Percentiles rank a stretch among this genome's conserved stretches.
phyloP scores from a whole-genome alignment of 164 flowering plant species.

The Dillenia turbinata region DNA sequence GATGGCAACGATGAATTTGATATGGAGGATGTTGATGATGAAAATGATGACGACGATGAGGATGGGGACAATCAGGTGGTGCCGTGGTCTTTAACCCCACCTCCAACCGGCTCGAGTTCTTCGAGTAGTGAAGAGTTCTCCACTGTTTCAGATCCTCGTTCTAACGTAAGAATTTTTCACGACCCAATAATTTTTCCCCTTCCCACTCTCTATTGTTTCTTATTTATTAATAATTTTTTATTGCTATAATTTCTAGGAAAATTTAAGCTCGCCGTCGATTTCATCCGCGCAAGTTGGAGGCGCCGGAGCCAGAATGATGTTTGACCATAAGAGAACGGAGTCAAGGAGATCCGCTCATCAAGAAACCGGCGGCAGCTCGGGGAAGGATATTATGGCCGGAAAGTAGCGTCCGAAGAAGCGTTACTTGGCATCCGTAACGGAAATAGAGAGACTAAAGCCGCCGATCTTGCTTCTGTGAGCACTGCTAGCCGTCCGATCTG shows the following conservation, averaged over 20 bases:
- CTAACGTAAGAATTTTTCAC: slow-evolving; percentile 6
- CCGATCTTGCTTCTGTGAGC: slow-evolving; percentile 4
- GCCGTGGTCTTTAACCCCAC: slow-evolving; percentile 29
- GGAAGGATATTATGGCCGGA: slow-evolving; percentile 7
- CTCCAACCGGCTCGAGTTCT: slow-evolving; percentile 25
- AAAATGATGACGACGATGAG: background rate
- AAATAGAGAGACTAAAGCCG: slow-evolving; percentile 6
- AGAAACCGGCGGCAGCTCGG: background rate
- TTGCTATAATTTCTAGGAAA: background rate
- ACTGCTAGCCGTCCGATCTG: slow-evolving; percentile 11
- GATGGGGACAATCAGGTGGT: slow-evolving; percentile 38
- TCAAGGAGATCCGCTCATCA: too few relatives aligned
- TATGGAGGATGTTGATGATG: slow-evolving; percentile 1
- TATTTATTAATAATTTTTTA: background rate
- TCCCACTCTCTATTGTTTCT: background rate
- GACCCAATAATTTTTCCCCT: background rate
- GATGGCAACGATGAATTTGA: background rate
- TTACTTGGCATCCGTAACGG: background rate
- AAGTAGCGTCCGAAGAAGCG: background rate
- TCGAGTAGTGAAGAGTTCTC: slow-evolving; percentile 20
- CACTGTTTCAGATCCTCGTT: slow-evolving; percentile 13
- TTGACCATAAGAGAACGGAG: too few relatives aligned
- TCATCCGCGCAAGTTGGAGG: too few relatives aligned
- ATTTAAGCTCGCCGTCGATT: too few relatives aligned
- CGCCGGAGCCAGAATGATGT: too few relatives aligned